Percentiles rank a stretch among this genome's conserved stretches.
phyloP scores from a whole-genome alignment of 495 filamentous ascomycete species.

The Neurospora africana region DNA sequence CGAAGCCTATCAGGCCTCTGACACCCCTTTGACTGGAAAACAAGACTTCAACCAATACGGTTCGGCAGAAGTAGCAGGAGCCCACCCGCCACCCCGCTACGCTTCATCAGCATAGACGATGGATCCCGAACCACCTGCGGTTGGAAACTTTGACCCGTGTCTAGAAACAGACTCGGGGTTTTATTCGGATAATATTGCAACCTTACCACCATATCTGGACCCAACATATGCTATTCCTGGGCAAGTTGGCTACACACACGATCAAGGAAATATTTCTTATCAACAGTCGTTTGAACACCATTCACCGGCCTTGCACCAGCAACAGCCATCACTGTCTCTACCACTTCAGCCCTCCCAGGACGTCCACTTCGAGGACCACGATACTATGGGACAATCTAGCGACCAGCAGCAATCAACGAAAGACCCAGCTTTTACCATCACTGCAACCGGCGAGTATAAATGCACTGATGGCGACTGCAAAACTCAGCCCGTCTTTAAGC shows the following conservation, averaged over 20 bases:
- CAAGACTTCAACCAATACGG: not conserved
- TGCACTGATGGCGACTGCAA: not conserved
- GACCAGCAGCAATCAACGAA: not conserved
- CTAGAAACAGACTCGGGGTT: not conserved
- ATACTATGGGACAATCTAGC: not conserved
- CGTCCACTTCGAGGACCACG: not conserved
- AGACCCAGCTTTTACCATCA: not conserved
- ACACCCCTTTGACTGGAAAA: not conserved
- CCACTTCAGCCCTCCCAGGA: not conserved
- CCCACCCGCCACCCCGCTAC: not conserved
- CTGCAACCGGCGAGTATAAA: not conserved
- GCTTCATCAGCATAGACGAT: not conserved
- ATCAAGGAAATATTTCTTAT: not conserved
- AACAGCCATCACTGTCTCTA: not conserved
- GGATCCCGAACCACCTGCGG: not conserved
- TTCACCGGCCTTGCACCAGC: not conserved
- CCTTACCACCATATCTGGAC: not conserved
- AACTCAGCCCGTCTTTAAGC: not conserved
- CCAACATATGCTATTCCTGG: not conserved
- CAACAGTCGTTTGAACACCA: not conserved
- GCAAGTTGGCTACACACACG: not conserved
- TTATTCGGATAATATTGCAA: accelerated
- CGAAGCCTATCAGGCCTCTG: not conserved
- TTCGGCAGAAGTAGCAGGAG: not conserved
- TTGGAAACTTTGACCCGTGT: not conserved